phyloP scores from a whole-genome alignment of 176 grass and related monocot species.

The Rhipidocladum racemiflorum region DNA sequence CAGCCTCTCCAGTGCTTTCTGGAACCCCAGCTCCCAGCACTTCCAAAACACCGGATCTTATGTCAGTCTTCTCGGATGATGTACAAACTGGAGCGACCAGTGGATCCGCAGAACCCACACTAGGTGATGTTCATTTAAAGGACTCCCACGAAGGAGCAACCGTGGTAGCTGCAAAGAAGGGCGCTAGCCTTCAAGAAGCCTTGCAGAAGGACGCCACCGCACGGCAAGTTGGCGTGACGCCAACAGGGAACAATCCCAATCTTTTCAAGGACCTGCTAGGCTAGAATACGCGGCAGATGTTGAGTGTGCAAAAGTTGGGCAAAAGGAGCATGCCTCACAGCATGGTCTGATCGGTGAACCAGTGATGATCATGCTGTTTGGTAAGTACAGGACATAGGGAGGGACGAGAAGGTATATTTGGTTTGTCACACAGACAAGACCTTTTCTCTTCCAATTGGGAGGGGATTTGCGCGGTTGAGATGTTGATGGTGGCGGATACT shows the following conservation, averaged over 20 bases:
- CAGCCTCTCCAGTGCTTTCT: constrained; percentile 25
- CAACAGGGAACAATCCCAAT: constrained; percentile 85
- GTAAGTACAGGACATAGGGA: constrained; percentile 9
- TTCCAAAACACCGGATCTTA: constrained; percentile 61
- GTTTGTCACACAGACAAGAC: constrained; percentile 25
- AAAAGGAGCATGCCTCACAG: not conserved
- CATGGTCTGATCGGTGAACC: not conserved
- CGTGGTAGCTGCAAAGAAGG: constrained; percentile 52
- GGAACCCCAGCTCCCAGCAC: constrained; percentile 24
- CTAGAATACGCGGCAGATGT: constrained; percentile 23
- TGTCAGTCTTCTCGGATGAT: constrained; percentile 63
- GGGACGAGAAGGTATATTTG: constrained; percentile 26
- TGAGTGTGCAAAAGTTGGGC: constrained; percentile 10
- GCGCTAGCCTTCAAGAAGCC: constrained; percentile 65
- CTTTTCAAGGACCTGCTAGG: constrained; percentile 91
- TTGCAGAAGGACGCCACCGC: constrained; percentile 82
- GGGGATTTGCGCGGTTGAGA: constrained; percentile 7
- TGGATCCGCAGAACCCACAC: constrained; percentile 34
- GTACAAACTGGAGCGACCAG: constrained; percentile 17
- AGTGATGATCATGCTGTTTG: constrained; percentile 11
- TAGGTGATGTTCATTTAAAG: constrained; percentile 22
- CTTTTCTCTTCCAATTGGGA: constrained; percentile 1
- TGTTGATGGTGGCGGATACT: constrained; percentile 24
- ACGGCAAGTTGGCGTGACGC: constrained; percentile 84
- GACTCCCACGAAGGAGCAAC: constrained; percentile 31